These are phyloP conservation scores for Dryas octopetala DNA, from an alignment of 306 rosid species.

Conservation along the genomic window DNA sequence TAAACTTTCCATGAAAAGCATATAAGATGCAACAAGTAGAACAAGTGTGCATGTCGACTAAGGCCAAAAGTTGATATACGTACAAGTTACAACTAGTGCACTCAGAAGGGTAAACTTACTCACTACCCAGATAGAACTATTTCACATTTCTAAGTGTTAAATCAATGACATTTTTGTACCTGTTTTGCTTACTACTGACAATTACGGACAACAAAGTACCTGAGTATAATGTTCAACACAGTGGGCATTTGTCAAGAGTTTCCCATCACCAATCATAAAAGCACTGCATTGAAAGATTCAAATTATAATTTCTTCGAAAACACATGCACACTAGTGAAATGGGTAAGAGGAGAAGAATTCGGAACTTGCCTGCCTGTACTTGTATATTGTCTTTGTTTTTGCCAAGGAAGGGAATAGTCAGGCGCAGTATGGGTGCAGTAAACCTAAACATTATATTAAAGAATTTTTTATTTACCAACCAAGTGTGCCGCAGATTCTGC, in stretches of 20 bases:
- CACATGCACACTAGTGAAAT: neutral
- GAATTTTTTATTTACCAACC: neutral
- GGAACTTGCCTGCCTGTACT: slow-evolving; percentile 93
- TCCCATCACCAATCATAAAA: slow-evolving; percentile 83
- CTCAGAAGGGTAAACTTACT: neutral
- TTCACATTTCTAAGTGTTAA: neutral
- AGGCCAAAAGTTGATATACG: neutral
- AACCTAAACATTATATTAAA: slow-evolving; percentile 50
- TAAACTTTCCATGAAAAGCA: neutral
- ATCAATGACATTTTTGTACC: neutral
- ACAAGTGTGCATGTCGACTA: neutral
- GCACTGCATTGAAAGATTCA: slow-evolving; percentile 61
- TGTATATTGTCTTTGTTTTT: slow-evolving; percentile 90
- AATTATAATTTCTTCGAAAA: neutral
- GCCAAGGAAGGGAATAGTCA: slow-evolving; percentile 99
- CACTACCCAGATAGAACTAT: neutral
- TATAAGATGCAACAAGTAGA: slow-evolving; percentile 19
- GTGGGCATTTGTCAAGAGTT: slow-evolving; percentile 94
- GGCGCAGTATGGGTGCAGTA: slow-evolving; percentile 97
- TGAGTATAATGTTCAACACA: slow-evolving; percentile 96
- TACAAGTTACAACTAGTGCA: neutral
- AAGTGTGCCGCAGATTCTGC: neutral
- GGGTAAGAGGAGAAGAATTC: slow-evolving; percentile 10
- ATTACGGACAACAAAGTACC: slow-evolving; percentile 37
- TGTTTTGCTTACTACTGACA: neutral